phyloP scores from a whole-genome alignment of 352 stramenopile species.

The Paralagenidium karlingii region DNA sequence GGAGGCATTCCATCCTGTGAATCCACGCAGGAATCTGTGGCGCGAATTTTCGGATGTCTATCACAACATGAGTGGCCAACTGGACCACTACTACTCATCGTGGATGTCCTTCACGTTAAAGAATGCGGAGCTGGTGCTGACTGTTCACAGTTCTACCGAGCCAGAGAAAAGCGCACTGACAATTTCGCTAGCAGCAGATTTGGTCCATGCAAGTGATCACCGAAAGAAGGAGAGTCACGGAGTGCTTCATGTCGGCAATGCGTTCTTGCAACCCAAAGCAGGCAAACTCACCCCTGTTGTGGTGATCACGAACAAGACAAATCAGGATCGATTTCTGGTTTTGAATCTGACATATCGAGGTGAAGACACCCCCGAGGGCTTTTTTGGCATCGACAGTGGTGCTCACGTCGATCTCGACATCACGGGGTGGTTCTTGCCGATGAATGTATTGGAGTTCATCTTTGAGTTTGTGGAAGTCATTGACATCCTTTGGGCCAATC shows the following conservation, averaged over 20 bases:
- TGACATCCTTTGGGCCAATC: conserved; percentile 49
- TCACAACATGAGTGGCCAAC: no score
- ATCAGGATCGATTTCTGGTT: conserved; percentile 35
- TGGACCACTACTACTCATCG: conserved; percentile 31
- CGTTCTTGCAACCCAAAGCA: conserved; percentile 73
- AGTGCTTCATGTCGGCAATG: conserved; percentile 69
- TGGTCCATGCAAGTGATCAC: conserved; percentile 52
- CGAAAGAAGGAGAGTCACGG: conserved; percentile 57
- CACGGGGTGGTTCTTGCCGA: conserved; percentile 64
- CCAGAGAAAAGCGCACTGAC: conserved; percentile 41
- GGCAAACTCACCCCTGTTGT: conserved; percentile 48
- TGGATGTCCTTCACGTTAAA: conserved; percentile 71
- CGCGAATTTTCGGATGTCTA: conserved; percentile 69
- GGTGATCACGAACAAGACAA: no score
- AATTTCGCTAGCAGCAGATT: conserved; percentile 42
- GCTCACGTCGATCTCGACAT: conserved; percentile 51
- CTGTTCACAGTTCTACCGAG: conserved; percentile 57
- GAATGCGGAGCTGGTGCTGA: conserved; percentile 36
- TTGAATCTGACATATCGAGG: conserved; percentile 60
- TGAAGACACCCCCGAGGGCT: conserved; percentile 13
- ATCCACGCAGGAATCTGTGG: no score
- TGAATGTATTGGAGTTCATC: conserved; percentile 52
- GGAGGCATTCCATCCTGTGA: no score
- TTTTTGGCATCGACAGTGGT: conserved; percentile 51
- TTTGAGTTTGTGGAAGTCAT: conserved; percentile 66